phyloP scores from a whole-genome alignment of 164 flowering plant species.

The Macadamia tetraphylla region DNA sequence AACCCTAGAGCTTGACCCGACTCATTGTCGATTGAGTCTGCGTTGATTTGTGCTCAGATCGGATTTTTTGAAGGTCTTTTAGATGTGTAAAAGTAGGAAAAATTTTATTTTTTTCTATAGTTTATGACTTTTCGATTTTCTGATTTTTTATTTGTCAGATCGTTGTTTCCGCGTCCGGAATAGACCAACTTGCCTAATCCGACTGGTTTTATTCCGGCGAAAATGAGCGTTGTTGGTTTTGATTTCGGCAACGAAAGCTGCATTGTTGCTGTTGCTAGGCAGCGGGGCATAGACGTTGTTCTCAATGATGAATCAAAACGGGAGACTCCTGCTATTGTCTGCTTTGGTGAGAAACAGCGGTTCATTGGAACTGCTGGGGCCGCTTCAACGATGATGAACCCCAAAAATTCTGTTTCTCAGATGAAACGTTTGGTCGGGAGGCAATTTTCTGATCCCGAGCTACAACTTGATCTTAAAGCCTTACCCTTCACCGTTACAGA shows the following conservation, averaged over 20 bases:
- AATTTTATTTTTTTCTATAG: too few species aligned
- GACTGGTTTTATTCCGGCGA: constrained; percentile 14
- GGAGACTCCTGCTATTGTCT: constrained; percentile 87
- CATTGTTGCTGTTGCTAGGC: constrained; percentile 91
- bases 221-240: constrained; percentile 96
- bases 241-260: constrained; percentile 93
- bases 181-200: neutral
- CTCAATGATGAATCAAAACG: constrained; percentile 93
- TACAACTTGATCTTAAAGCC: constrained; percentile 67
- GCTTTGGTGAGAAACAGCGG: constrained; percentile 92
- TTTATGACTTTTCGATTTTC: neutral
- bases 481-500: constrained; percentile 72
- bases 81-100: neutral
- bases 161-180: neutral
- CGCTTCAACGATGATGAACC: constrained; percentile 79
- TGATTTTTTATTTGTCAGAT: neutral
- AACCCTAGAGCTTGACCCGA: too few species aligned
- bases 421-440: constrained; percentile 76
- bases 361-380: constrained; percentile 96
- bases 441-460: constrained; percentile 71
- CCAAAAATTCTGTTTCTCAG: constrained; percentile 78
- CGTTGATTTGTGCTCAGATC: neutral
- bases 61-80: neutral
- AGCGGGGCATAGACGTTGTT: constrained; percentile 91
- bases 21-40: neutral